Percentiles rank a stretch among this genome's conserved stretches.
Evolutionary conservation across 495 filamentous ascomycete genomes (phyloP).

Genomic region (Pyronema omphalodes): DNA sequence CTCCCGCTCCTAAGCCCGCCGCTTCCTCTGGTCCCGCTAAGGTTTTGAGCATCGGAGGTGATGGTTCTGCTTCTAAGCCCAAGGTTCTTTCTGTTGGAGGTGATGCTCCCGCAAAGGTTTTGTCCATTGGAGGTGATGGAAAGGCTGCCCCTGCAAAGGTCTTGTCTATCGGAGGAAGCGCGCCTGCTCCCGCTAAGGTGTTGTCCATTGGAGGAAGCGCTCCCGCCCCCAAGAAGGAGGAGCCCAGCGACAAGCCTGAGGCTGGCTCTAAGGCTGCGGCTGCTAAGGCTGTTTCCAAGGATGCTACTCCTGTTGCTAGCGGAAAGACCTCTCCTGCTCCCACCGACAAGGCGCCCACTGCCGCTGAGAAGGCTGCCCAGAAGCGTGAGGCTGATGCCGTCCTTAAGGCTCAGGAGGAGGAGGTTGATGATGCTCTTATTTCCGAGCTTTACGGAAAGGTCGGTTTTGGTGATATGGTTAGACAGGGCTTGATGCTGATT

Average conservation of each 20-base stretch:
- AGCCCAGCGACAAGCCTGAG: constrained; percentile 40
- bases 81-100: constrained; percentile 38
- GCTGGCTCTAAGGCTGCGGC: constrained; percentile 27
- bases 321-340: constrained; percentile 15
- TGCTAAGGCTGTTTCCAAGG: constrained; percentile 13
- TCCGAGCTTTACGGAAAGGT: constrained; percentile 89
- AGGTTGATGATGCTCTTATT: constrained; percentile 77
- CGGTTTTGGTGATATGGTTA: not conserved
- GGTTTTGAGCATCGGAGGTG: constrained; percentile 45
- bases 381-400: constrained; percentile 65
- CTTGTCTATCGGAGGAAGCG: constrained; percentile 42
- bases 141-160: constrained; percentile 37
- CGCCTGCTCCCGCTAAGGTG: not conserved
- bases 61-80: constrained; percentile 27
- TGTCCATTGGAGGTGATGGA: constrained; percentile 39
- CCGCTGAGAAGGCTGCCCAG: constrained; percentile 32
- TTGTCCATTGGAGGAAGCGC: not conserved
- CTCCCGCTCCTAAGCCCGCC: constrained; percentile 28
- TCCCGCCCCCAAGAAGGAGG: constrained; percentile 24
- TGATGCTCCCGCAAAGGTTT: constrained; percentile 39
- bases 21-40: constrained; percentile 34
- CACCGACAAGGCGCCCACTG: constrained; percentile 10
- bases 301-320: constrained; percentile 3
- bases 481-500: constrained; percentile 2
- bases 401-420: constrained; percentile 65